Percentiles rank a stretch among this genome's conserved stretches.
Evolutionary conservation across 495 filamentous ascomycete genomes (phyloP).

Genomic region (Hypoxylon cercidicola): DNA sequence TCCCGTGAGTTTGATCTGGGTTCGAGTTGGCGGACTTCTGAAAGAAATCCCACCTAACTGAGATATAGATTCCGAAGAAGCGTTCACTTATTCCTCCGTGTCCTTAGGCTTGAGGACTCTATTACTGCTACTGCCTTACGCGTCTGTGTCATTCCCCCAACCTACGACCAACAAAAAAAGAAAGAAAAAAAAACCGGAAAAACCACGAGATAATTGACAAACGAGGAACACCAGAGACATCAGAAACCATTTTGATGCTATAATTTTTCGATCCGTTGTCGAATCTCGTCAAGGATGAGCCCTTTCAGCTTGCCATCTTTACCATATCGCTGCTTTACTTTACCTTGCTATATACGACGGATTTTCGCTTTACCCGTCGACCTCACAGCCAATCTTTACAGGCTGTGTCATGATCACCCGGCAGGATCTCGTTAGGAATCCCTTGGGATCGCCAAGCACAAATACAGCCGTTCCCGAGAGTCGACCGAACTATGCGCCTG

Average conservation of each 20-base stretch:
- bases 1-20: too few species aligned
- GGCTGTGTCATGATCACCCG: background rate
- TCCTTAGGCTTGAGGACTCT: background rate
- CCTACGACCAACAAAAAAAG: constrained; percentile 9
- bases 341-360: constrained; percentile 11
- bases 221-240: constrained; percentile 26
- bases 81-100: background rate
- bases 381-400: background rate
- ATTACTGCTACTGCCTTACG: constrained; percentile 4
- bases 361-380: background rate
- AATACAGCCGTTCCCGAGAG: background rate
- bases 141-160: background rate
- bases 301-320: constrained; percentile 9
- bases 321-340: constrained; percentile 8
- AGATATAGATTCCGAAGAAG: constrained; percentile 1
- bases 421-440: background rate
- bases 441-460: background rate
- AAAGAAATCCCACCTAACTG: background rate
- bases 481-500: background rate
- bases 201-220: constrained; percentile 13
- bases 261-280: constrained; percentile 19
- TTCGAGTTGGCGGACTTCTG: background rate
- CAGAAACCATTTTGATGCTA: constrained; percentile 8
- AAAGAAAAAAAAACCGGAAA: constrained; percentile 18
- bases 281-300: constrained; percentile 18